A percentile compares a stretch with the other conserved stretches of the same genome.
These are phyloP conservation scores for Solanum pimpinellifolium DNA, from an alignment of 257 asterid species.

Conservation along the genomic window DNA sequence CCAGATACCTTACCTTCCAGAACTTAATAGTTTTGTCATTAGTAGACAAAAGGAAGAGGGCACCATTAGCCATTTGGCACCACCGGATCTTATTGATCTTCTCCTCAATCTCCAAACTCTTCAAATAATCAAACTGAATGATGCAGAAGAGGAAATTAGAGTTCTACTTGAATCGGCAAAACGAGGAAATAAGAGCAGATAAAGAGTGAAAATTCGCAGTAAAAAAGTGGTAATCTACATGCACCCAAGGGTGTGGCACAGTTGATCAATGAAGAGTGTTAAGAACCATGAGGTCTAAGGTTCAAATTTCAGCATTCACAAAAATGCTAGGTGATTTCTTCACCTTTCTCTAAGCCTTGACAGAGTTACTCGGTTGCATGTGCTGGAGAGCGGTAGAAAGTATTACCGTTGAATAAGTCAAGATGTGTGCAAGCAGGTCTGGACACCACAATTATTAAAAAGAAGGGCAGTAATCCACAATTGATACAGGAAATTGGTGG, in stretches of 20 bases:
- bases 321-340: neutral
- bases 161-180: neutral
- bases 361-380: neutral
- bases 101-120: constrained; percentile 85
- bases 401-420: neutral
- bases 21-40: constrained; percentile 79
- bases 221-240: neutral
- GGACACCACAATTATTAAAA: neutral
- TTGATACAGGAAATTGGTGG: neutral
- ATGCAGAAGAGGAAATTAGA: neutral
- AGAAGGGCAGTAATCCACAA: neutral
- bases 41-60: constrained; percentile 69
- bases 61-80: constrained; percentile 73
- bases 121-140: constrained; percentile 69
- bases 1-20: constrained; percentile 53
- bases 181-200: neutral
- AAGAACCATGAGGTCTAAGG: neutral
- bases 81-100: constrained; percentile 82
- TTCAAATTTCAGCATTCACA: neutral
- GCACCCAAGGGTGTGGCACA: neutral
- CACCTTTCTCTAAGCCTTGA: neutral
- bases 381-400: neutral
- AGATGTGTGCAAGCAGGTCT: neutral
- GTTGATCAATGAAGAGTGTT: neutral
- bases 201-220: neutral